Percentiles rank a stretch among this genome's conserved stretches.
These are phyloP conservation scores for Fraxinus excelsior DNA, from an alignment of 257 asterid genomes.

Conservation along the genomic window DNA sequence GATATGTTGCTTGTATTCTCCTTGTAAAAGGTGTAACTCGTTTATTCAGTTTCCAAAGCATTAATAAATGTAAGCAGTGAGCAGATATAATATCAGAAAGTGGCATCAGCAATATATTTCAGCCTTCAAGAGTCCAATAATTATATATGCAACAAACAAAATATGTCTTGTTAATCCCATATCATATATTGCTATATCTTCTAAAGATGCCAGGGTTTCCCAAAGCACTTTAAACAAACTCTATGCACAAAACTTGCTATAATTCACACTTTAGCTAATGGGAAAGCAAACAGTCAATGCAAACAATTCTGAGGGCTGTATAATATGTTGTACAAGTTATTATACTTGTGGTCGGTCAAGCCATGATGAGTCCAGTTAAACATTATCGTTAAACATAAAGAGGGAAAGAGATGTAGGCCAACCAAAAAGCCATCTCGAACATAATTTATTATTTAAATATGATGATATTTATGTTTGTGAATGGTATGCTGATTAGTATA, in stretches of 20 bases:
- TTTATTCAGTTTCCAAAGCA: conserved; percentile 10
- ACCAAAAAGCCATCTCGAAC: neutral
- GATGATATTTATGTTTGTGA: no score
- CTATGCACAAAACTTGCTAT: neutral
- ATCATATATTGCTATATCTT: neutral
- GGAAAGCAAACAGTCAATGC: neutral
- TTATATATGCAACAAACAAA: no score
- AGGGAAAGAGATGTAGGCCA: neutral
- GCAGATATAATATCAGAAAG: neutral
- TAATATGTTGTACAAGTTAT: neutral
- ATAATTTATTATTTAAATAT: no score
- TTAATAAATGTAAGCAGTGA: neutral
- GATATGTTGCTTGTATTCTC: neutral
- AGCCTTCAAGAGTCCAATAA: neutral
- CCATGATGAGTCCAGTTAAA: neutral
- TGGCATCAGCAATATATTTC: neutral
- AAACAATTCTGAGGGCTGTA: neutral
- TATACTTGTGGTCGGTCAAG: no score
- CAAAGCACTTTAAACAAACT: neutral
- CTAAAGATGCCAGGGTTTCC: neutral
- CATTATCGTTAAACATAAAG: neutral
- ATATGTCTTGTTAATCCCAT: neutral
- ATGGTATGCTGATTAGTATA: no score
- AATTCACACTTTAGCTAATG: no score
- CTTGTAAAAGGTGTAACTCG: neutral